phyloP scores from a whole-genome alignment of 2,329 filamentous ascomycete genomes.

The Fusarium phyllophilum region DNA sequence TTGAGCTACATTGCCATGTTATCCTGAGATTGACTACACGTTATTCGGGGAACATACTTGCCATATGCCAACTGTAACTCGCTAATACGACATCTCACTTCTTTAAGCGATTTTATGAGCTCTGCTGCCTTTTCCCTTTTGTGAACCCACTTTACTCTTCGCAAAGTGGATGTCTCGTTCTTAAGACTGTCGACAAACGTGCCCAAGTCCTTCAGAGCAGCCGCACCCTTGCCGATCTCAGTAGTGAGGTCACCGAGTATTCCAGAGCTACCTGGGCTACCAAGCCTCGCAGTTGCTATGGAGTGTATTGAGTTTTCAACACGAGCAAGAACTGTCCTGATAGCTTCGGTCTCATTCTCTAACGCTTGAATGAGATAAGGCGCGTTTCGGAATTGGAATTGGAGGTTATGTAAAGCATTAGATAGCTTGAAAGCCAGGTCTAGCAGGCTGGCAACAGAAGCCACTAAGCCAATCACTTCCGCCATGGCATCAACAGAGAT shows the following conservation, averaged over 20 bases:
- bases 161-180: neutral
- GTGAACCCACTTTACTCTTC: neutral
- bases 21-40: neutral
- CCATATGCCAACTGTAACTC: neutral
- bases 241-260: neutral
- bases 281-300: neutral
- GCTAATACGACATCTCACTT: neutral
- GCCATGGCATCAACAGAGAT: neutral
- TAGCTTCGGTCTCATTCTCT: neutral
- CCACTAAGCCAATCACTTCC: neutral
- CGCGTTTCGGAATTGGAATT: neutral
- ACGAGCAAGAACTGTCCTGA: neutral
- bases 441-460: neutral
- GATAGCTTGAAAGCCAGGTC: neutral
- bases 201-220: neutral
- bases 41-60: neutral
- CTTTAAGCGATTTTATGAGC: neutral
- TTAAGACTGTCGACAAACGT: neutral
- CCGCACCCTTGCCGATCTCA: neutral
- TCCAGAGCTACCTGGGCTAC: no score
- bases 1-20: neutral
- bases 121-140: neutral
- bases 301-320: neutral
- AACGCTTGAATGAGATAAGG: neutral
- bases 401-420: neutral